A percentile compares a stretch with the other conserved stretches of the same genome.
phyloP scores from a whole-genome alignment of 2,329 filamentous ascomycete species.

The Coniochaeta prunicola region DNA sequence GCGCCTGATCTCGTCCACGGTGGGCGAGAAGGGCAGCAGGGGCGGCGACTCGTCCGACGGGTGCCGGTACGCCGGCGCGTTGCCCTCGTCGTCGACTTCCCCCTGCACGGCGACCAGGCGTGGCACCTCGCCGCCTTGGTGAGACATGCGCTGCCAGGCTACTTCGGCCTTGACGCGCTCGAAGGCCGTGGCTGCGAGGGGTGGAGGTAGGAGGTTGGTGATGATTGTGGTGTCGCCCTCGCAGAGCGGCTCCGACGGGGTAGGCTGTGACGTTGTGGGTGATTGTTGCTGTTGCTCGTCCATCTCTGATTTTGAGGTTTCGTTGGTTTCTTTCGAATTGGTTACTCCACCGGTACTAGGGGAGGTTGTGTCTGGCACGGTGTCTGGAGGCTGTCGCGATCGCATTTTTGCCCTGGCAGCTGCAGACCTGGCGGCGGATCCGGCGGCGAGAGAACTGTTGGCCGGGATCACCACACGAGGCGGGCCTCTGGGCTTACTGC shows the following conservation, averaged over 20 bases:
- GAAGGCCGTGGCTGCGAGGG: slow-evolving; percentile 56
- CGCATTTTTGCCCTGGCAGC: not conserved
- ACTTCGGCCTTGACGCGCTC: slow-evolving; percentile 66
- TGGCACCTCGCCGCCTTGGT: slow-evolving; percentile 85
- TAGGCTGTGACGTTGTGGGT: not conserved
- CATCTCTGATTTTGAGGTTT: slow-evolving; percentile 6
- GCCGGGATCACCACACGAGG: not conserved
- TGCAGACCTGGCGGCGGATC: not conserved
- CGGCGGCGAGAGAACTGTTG: not conserved
- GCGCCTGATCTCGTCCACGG: slow-evolving; percentile 60
- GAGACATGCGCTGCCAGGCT: slow-evolving; percentile 85
- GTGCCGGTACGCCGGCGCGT: slow-evolving; percentile 87
- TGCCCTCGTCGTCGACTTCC: slow-evolving; percentile 57
- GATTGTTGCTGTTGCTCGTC: slow-evolving; percentile 6
- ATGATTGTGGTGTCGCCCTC: slow-evolving; percentile 76
- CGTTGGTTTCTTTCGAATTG: not conserved
- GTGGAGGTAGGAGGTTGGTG: slow-evolving; percentile 56
- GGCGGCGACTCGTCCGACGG: slow-evolving; percentile 83
- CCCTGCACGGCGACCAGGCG: slow-evolving; percentile 88
- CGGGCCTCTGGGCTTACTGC: not conserved
- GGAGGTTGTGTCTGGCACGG: not conserved
- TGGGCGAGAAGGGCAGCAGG: slow-evolving; percentile 66
- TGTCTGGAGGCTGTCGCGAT: not conserved
- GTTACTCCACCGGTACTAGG: not conserved
- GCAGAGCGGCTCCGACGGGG: slow-evolving; percentile 50